These are phyloP conservation scores for Nakazawaea populi DNA, from an alignment of 805 yeast genomes.

Conservation along the genomic window DNA sequence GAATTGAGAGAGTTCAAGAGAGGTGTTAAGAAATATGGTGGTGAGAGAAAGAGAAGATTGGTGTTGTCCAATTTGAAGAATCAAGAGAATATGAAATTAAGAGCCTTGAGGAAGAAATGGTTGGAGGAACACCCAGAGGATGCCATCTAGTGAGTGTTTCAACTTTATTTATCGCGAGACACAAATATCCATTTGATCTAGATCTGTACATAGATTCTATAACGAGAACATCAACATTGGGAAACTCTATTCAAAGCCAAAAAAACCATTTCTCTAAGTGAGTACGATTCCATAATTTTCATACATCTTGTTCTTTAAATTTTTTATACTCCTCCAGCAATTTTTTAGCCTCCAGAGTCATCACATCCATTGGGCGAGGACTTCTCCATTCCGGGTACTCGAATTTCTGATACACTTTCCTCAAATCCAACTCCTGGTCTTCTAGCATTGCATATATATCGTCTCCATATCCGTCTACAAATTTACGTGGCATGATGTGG, in stretches of 20 bases:
- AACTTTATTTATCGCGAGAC: no score
- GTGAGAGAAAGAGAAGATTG: conserved; percentile 76
- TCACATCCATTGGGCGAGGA: conserved; percentile 54
- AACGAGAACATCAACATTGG: no score
- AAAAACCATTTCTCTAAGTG: no score
- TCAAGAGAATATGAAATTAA: conserved; percentile 39
- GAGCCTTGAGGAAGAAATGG: conserved; percentile 23
- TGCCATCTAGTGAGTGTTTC: background rate
- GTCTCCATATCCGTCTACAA: conserved; percentile 57
- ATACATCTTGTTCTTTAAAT: conserved; percentile 11
- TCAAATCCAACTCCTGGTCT: conserved; percentile 41
- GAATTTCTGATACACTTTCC: conserved; percentile 26
- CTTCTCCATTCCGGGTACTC: conserved; percentile 44
- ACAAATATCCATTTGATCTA: no score
- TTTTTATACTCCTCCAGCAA: conserved; percentile 36
- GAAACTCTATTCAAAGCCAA: no score
- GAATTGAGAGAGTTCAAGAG: conserved; percentile 46
- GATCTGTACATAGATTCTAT: no score
- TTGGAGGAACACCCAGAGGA: conserved; percentile 11
- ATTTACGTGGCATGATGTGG: conserved; percentile 83
- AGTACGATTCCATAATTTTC: background rate
- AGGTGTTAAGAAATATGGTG: conserved; percentile 76
- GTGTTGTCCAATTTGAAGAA: conserved; percentile 55
- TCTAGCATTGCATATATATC: conserved; percentile 67
- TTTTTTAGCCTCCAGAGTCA: conserved; percentile 67